Conservation (phyloP, 495 filamentous ascomycete genomes). For the Aspergillus sparsus region DNA sequence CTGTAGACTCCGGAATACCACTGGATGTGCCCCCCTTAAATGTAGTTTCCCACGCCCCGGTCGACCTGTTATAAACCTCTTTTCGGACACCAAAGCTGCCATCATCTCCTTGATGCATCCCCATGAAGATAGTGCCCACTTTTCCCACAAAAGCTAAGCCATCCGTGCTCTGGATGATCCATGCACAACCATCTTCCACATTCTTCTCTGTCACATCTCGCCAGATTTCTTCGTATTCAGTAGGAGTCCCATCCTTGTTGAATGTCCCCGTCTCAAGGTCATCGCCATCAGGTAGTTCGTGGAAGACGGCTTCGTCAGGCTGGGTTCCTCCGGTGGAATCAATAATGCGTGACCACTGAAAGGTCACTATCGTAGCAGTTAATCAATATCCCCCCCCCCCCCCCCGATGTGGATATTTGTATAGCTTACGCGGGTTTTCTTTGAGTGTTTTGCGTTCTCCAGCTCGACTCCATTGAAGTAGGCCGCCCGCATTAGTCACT, state of each 20-base stretch:
- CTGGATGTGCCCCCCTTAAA: neutral
- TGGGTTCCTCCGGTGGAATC: neutral
- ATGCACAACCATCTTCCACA: neutral
- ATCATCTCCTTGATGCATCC: neutral
- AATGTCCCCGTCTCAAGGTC: neutral
- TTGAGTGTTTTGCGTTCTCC: neutral
- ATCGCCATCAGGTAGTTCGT: neutral
- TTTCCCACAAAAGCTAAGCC: neutral
- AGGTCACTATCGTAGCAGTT: neutral
- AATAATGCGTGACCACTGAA: constrained; percentile 1
- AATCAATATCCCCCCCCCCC: too few relatives aligned
- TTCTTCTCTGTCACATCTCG: neutral
- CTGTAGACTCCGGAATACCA: neutral
- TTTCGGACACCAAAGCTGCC: neutral
- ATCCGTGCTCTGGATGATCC: neutral
- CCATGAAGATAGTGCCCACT: neutral
- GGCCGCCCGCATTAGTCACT: neutral
- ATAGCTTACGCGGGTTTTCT: neutral
- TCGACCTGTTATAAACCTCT: neutral
- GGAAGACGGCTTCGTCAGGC: neutral
- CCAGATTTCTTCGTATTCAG: neutral
- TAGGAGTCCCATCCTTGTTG: neutral
- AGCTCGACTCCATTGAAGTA: neutral
- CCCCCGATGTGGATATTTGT: too few relatives aligned
- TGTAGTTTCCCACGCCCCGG: neutral